Evolutionary conservation across 306 rosid genomes (phyloP), one percentile per base, ranked within the genome.

Genomic region (Begonia fuchsioides): DNA sequence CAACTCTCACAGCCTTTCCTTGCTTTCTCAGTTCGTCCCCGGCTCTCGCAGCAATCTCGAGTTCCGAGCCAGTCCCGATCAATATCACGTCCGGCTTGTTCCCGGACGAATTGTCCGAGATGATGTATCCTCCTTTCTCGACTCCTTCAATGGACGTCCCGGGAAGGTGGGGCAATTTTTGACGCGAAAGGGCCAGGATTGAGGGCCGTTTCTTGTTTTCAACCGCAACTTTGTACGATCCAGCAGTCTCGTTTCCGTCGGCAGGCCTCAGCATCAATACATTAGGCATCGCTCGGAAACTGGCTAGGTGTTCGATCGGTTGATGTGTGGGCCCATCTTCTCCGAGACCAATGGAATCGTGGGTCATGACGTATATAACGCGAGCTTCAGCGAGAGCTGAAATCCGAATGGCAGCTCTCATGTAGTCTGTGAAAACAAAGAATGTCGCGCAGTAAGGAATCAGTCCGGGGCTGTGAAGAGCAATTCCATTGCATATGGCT

Each of bases 321-420:
- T 90, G 98, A 66, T 90, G 98, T 60, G 98, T 90, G 11, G 95
- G 98, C 1, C 98, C 98, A 59, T 90, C 98, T 72, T 90, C 98
- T 63, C 98, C 98, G 4, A 90, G 94, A 49, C 98, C 98, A 39
- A 90, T 85, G 2, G 98, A 90, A 66, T 90, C 98, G 1, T 90
- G 98, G 53, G 98, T 90, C 98, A 90, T 90, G 55, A 90, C 86
- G 15, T 90, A 82, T 54, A 90, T 85, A 9, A 90, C 98, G 49
- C 96, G 60, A 2, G 87, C 63, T 58, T 62, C 79, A 4, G 81
- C 62, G 49, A 90, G 64, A 49, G 98, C 98, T 39, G 98, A 79
- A 52, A 90, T 63, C 68, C 98, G 81, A 26, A 90, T 90, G 69
- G 98, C 98, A 65, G 70, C 95, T 57, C 98, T 80, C 98, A 90